Evolutionary conservation across 139 green algal genomes (phyloP).

Genomic region (Eudorina sp.): DNA sequence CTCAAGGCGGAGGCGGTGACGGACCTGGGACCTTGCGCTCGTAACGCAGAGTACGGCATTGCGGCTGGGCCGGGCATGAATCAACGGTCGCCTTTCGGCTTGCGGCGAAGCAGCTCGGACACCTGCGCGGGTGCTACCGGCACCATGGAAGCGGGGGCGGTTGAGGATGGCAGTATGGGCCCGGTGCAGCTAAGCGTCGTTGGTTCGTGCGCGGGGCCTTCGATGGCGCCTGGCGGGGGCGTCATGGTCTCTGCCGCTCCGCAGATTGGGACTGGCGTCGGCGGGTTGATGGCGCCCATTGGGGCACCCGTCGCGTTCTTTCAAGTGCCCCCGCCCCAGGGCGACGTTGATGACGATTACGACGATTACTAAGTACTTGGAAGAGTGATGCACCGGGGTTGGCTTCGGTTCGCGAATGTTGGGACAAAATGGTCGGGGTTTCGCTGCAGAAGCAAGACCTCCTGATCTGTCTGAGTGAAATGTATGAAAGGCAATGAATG

Average conservation of each 20-base stretch:
- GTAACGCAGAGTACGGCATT: not conserved
- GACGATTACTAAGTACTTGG: conserved; percentile 10
- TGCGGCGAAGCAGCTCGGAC: not conserved
- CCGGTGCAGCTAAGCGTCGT: conserved; percentile 6
- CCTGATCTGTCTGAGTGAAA: no score
- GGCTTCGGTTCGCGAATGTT: no score
- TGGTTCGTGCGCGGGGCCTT: not conserved
- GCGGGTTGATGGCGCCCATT: not conserved
- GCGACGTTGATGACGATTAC: conserved; percentile 29
- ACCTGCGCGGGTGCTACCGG: not conserved
- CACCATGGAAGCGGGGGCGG: not conserved
- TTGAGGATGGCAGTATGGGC: not conserved
- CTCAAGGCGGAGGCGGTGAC: no score
- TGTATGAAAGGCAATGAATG: no score
- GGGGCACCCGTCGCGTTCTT: not conserved
- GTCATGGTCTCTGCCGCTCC: not conserved
- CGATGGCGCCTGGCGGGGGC: no score
- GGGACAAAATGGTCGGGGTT: no score
- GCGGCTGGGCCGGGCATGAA: not conserved
- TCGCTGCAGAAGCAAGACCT: no score
- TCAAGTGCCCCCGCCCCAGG: not conserved
- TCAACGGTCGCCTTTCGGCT: not conserved
- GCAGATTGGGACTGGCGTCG: not conserved
- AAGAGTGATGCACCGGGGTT: no score
- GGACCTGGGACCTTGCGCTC: not conserved